phyloP scores from a whole-genome alignment of 805 yeast genomes.

The Ogataea paradorogensis region DNA sequence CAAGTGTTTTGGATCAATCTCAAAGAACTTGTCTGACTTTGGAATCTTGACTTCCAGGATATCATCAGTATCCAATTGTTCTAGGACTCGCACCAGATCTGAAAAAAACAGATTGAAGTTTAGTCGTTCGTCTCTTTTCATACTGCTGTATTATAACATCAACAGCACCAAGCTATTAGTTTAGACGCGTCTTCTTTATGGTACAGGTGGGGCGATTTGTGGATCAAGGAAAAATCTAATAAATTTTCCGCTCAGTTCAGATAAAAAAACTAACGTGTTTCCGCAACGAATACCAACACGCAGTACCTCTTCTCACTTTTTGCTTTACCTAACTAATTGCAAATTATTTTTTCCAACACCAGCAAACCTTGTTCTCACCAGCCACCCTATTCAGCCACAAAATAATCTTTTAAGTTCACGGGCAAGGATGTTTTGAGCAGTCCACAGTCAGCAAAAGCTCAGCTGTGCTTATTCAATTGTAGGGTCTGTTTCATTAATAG shows the following conservation, averaged over 20 bases:
- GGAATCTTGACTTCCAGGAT: constrained; percentile 37
- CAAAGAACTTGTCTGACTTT: constrained; percentile 38
- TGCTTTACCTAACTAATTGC: constrained; percentile 4
- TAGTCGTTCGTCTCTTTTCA: constrained; percentile 7
- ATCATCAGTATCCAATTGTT: constrained; percentile 18
- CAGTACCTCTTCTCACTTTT: neutral
- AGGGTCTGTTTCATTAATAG: too few relatives aligned
- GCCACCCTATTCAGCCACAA: constrained; percentile 2
- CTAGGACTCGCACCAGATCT: constrained; percentile 24
- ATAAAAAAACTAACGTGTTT: neutral
- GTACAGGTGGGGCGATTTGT: neutral
- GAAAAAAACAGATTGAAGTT: constrained; percentile 17
- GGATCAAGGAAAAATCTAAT: neutral
- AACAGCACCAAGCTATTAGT: too few relatives aligned
- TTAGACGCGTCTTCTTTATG: neutral
- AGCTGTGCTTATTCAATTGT: too few relatives aligned
- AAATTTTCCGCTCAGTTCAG: neutral
- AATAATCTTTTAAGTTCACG: neutral
- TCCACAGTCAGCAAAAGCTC: too few relatives aligned
- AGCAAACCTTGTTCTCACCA: neutral
- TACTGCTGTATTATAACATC: neutral
- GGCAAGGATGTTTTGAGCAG: too few relatives aligned
- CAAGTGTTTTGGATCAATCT: constrained; percentile 42
- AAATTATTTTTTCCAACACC: constrained; percentile 2
- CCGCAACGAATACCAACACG: neutral